Percentiles rank a stretch among this genome's conserved stretches.
Evolutionary conservation across 371 early-diverging fungal genomes (phyloP).

Genomic region (Mycotypha africana): DNA sequence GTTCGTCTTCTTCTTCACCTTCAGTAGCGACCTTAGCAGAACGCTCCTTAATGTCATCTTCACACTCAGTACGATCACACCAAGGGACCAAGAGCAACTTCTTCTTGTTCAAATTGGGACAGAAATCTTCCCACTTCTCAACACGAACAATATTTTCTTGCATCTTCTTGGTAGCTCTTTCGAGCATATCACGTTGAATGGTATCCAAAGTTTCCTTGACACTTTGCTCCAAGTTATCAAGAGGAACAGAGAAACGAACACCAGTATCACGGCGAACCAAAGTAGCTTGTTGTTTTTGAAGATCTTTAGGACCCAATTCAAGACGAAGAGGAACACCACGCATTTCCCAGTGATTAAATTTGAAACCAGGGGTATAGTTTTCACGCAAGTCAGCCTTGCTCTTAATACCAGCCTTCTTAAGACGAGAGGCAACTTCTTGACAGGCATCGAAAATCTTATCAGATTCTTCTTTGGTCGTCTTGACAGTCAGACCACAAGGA

Average conservation of each 20-base stretch:
- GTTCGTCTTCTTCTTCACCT: conserved; percentile 85
- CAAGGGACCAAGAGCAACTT: conserved; percentile 92
- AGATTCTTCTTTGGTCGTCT: conserved; percentile 73
- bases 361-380: conserved; percentile 96
- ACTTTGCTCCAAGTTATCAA: conserved; percentile 57
- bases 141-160: conserved; percentile 77
- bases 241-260: conserved; percentile 60
- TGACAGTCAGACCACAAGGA: conserved; percentile 95
- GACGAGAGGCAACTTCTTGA: conserved; percentile 60
- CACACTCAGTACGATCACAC: conserved; percentile 94
- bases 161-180: conserved; percentile 78
- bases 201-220: conserved; percentile 67
- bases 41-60: conserved; percentile 95
- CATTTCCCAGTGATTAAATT: conserved; percentile 99
- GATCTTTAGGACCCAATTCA: conserved; percentile 98
- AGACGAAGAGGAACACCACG: conserved; percentile 98
- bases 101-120: conserved; percentile 85
- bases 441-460: conserved; percentile 60
- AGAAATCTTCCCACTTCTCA: conserved; percentile 90
- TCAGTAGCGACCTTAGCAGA: conserved; percentile 66
- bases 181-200: conserved; percentile 94
- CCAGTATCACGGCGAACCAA: conserved; percentile 89
- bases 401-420: conserved; percentile 82
- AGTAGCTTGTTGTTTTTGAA: conserved; percentile 77
- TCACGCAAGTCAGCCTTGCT: conserved; percentile 89